Evolutionary conservation across 192 early-diverging fungal genomes (phyloP).

Genomic region (Gaertneriomyces sp.): DNA sequence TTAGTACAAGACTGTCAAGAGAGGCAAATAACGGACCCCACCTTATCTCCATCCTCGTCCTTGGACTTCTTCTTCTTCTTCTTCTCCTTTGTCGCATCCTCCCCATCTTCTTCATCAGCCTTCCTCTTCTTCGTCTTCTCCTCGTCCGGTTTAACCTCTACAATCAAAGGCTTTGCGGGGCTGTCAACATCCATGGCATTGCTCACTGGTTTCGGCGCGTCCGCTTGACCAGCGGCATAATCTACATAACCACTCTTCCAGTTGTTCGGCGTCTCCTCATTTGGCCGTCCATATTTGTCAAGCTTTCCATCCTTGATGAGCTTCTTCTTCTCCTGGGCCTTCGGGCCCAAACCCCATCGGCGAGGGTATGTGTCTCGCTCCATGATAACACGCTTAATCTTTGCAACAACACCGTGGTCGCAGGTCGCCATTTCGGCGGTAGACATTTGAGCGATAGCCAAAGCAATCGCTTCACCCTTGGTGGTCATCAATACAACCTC

Average conservation of each 20-base stretch:
- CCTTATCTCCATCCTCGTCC: conserved; percentile 3
- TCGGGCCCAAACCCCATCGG: conserved; percentile 95
- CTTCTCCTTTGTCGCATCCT: conserved; percentile 27
- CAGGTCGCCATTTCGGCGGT: conserved; percentile 96
- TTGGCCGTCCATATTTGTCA: conserved; percentile 93
- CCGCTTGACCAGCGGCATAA: conserved; percentile 35
- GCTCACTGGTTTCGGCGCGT: conserved; percentile 20
- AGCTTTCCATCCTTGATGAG: conserved; percentile 96
- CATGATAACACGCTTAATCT: conserved; percentile 99
- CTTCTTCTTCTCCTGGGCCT: conserved; percentile 97
- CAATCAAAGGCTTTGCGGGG: conserved; percentile 30
- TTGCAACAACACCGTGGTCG: conserved; percentile 96
- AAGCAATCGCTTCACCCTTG: conserved; percentile 98
- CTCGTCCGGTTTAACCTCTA: conserved; percentile 38
- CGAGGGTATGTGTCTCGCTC: conserved; percentile 99
- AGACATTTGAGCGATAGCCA: conserved; percentile 96
- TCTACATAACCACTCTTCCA: conserved; percentile 72
- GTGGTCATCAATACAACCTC: conserved; percentile 99
- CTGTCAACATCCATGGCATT: conserved; percentile 18
- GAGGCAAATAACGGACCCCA: background rate
- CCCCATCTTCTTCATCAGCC: conserved; percentile 21
- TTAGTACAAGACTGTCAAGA: background rate
- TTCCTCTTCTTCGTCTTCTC: conserved; percentile 44
- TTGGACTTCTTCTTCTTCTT: conserved; percentile 32
- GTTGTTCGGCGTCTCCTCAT: conserved; percentile 72